Conservation (phyloP, 2,329 filamentous ascomycete species). For the Fusarium keratoplasticum region DNA sequence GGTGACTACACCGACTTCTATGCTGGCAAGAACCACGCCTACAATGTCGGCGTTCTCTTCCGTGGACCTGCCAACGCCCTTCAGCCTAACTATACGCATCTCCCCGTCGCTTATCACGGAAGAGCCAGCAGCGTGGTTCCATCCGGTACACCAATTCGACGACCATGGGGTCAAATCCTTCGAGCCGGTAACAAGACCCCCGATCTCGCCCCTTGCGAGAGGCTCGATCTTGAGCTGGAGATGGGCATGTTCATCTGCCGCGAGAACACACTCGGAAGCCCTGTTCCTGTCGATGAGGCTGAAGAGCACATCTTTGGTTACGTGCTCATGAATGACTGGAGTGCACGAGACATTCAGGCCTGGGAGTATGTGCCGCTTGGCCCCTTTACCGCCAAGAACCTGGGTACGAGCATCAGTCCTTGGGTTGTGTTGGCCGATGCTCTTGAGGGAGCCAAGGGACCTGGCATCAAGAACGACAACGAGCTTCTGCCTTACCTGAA, state of each 20-base stretch:
- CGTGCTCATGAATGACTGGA: slow-evolving; percentile 74
- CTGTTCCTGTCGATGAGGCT: slow-evolving; percentile 74
- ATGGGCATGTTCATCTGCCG: slow-evolving; percentile 80
- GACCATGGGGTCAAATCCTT: slow-evolving; percentile 81
- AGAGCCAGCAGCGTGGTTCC: slow-evolving; percentile 80
- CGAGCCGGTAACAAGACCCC: slow-evolving; percentile 55
- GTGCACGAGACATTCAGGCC: slow-evolving; percentile 70
- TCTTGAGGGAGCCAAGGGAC: slow-evolving; percentile 50
- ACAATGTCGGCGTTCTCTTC: slow-evolving; percentile 76
- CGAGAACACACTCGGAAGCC: slow-evolving; percentile 73
- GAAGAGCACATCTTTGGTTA: slow-evolving; percentile 78
- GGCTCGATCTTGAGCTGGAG: slow-evolving; percentile 83
- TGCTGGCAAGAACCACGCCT: slow-evolving; percentile 82
- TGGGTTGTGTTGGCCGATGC: slow-evolving; percentile 74
- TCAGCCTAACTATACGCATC: slow-evolving; percentile 83
- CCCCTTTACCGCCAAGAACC: slow-evolving; percentile 72
- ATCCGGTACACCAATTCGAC: slow-evolving; percentile 77
- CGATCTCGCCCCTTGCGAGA: slow-evolving; percentile 68
- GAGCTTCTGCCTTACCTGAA: slow-evolving; percentile 60
- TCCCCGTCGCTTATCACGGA: slow-evolving; percentile 86
- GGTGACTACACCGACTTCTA: slow-evolving; percentile 91
- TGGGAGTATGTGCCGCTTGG: slow-evolving; percentile 72
- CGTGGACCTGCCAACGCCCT: slow-evolving; percentile 79
- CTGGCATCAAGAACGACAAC: slow-evolving; percentile 48
- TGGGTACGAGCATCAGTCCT: slow-evolving; percentile 69